phyloP scores from a whole-genome alignment of 2,329 filamentous ascomycete genomes.

The Apiospora phragmitis region DNA sequence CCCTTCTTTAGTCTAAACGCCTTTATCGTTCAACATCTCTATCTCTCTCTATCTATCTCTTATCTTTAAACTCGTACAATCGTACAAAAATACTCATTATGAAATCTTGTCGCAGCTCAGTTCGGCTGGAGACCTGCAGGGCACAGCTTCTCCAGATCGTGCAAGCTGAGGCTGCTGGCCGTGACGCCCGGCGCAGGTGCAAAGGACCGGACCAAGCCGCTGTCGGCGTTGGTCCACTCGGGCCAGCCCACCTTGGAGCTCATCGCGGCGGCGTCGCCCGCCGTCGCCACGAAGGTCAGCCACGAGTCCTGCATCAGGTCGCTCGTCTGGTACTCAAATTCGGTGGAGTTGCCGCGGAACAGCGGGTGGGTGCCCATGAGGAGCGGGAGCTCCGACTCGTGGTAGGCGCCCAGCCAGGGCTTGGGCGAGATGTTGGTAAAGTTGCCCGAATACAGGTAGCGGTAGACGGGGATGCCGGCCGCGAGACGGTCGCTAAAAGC shows the following conservation, averaged over 20 bases:
- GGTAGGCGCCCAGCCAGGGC: conserved; percentile 15
- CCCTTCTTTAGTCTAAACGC: neutral
- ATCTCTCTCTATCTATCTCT: too few species aligned
- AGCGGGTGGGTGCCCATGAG: conserved; percentile 14
- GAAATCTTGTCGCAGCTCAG: too few species aligned
- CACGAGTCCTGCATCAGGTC: conserved; percentile 16
- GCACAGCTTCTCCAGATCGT: conserved; percentile 8
- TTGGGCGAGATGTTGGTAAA: conserved; percentile 17
- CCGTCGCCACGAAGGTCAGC: conserved; percentile 11
- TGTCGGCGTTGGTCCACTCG: neutral
- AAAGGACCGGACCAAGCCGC: conserved; percentile 12
- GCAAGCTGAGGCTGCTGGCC: conserved; percentile 1
- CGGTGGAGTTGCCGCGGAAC: conserved; percentile 13
- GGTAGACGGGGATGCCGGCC: conserved; percentile 32
- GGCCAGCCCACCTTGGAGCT: conserved; percentile 12
- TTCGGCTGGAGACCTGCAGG: neutral
- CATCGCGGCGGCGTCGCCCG: neutral
- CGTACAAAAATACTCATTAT: too few species aligned
- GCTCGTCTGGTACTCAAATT: conserved; percentile 13
- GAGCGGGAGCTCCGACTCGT: conserved; percentile 15
- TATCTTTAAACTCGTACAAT: too few species aligned
- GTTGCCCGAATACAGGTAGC: conserved; percentile 40
- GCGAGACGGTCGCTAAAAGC: conserved; percentile 25
- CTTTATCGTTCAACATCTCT: neutral
- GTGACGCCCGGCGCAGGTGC: conserved; percentile 7